Base-by-base conservation (phyloP, 306 rosid genomes). In the Cucurbita pepo region DNA sequence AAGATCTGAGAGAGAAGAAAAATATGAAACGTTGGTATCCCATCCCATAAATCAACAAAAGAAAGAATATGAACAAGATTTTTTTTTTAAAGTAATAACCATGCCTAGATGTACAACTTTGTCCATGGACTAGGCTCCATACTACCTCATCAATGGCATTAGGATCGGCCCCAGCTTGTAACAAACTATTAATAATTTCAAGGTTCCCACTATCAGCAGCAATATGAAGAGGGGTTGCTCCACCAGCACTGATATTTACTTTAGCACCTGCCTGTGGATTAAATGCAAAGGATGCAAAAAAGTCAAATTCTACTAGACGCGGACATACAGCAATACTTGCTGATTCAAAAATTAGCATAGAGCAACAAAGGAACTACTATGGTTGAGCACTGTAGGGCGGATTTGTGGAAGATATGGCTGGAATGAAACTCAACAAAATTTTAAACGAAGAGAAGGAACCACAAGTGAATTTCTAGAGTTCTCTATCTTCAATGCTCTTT, bases 141-240 rank as follows among this genome's bases (percentile, higher is more conserved):
- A 34, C 18, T 50, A 88, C 99, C 97, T 91, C 97, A 30, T 91
- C 97, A 36, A 79, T 48, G 75, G 80, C 71, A 86, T 89, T 84
- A 54, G 99, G 90, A 86, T 91, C 91, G 51, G 91, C 95, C 69
- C 96, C 99, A 73, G 92, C 97, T 81, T 84, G 82, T 84, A 91
- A 79, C 79, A 95, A 81, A 81, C 86, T 79, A 48, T 78, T 82
- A 71, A 91, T 71, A 67, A 95, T 82, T 79, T 89, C 91, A 41
- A 78, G 38, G 77, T 81, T 85, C 67, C 90, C 97, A 79, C 60
- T 79, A 79, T 91, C 95, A 77, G 97, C 87, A 78, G 97, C 95
- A 77, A 91, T 85, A 79, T 86, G 99, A 81, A 91, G 83, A 69
- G 99, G 95, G 60, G 97, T 88, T 52, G 95, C 97, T 83, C 99